Conservation (phyloP, 2,329 filamentous ascomycete genomes). For the Sporothrix brunneoviolacea region DNA sequence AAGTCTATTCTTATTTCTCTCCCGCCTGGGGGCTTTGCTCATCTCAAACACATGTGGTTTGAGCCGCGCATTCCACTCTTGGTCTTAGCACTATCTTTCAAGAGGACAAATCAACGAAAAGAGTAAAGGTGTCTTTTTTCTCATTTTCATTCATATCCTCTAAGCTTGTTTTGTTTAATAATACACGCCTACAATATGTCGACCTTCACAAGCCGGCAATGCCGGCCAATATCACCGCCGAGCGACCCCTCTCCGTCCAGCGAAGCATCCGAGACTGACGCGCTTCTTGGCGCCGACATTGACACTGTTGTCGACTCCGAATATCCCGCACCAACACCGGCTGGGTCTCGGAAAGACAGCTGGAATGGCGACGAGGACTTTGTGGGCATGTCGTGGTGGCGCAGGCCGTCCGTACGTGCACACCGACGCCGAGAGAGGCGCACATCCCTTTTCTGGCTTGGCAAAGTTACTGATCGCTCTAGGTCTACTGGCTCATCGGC, state of each 20-base stretch:
- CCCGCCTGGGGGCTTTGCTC: too few relatives aligned
- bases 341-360: conserved; percentile 17
- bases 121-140: too few relatives aligned
- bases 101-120: too few relatives aligned
- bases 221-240: background rate
- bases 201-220: background rate
- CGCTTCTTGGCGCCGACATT: conserved; percentile 8
- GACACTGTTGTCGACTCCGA: background rate
- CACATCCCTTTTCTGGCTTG: too few relatives aligned
- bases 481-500: conserved; percentile 78
- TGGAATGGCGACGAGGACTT: conserved; percentile 55
- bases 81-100: too few relatives aligned
- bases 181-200: background rate
- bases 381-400: conserved; percentile 54
- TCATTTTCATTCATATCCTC: too few relatives aligned
- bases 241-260: background rate
- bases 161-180: too few relatives aligned
- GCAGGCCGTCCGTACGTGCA: conserved; percentile 51
- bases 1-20: too few relatives aligned
- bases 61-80: too few relatives aligned
- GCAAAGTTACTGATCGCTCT: background rate
- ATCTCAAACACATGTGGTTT: too few relatives aligned
- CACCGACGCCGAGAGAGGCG: background rate
- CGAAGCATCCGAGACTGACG: conserved; percentile 5
- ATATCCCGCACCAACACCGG: background rate